Base-by-base conservation (phyloP, 768 basidiomycete genomes). In the Arthromyces matolae region DNA sequence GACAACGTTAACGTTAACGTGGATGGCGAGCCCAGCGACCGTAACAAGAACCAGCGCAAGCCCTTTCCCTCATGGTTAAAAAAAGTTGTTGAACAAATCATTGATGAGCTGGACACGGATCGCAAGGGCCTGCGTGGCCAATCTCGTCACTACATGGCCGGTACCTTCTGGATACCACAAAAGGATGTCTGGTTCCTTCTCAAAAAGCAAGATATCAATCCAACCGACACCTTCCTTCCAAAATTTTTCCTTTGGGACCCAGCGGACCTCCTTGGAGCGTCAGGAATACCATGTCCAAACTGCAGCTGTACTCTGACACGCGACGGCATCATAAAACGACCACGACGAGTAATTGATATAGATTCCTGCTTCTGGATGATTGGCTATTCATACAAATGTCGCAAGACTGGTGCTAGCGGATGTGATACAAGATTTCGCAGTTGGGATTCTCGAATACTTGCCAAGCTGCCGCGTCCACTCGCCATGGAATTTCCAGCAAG, bases 241-340 rank as follows among this genome's bases (percentile, higher is more conserved):
- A 20, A 41, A 13, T 55, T 56, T 37, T 58, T 58, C 23, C 9
- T 53, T 3, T 58, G 57, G 57, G 51, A 56, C 27, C 57, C 52
- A 22, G 13, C 35, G 10, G 24, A 40, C 37, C 16, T 52, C 40
- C 28, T 44, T 20, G 36, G 19, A 37, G 36, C 8, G 8, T 39
- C 31, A 36, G 16, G 47, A 9, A 42, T 33, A 23, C 24, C 19
- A 25, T 58, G 57, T 24, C 54, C 57, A 5, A 35, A 25, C 20
- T 41, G 28, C 3, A 42, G 39, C 12, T n/a, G 34, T 32, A 19
- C 41, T 13, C 49, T 55, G 3, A 49, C 43, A 1, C 46, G 52
- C 18, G 31, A 51, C 40, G 50, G 52, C 22, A 40, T 55, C 20
- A 14, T 31, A 5, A 28, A 25, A n/a, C 39, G 29, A 8, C 57